Base-by-base conservation (phyloP, 140 eudicot genomes). In the Ambrosia hybrid region DNA sequence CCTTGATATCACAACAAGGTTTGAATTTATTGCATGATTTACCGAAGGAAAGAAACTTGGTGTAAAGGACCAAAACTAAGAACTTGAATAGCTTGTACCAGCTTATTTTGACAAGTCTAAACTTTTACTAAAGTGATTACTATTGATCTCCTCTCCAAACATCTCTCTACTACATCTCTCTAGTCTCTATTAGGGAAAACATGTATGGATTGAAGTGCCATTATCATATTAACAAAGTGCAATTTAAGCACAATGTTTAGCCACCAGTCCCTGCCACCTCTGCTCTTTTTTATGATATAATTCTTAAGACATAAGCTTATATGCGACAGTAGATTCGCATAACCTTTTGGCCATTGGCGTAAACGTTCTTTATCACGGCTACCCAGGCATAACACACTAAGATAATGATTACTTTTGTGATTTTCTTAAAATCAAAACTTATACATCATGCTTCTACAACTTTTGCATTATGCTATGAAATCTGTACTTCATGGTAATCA, bases 381-480 rank as follows among this genome's bases (percentile, higher is more conserved):
- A 48, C n/a, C 9, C n/a, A 48, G 10, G n/a, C 9, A 4, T 48
- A 48, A 10, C n/a, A 48, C 53, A 48, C 53, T 8, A 8, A 41
- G 46, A 41, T 8, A 41, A 58, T 21, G 8, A 0, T n/a, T 11
- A 60, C 9, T 60, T 60, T 34, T 2, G 3, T 34, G 43, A 60
- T 33, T 33, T 34, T 33, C 10, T 33, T 38, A 60, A 60, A 41
- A 65, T 63, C 62, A 63, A 62, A 71, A 77, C 67, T 16, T 63
- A 71, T 73, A 72, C 71, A 61, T 72, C 72, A 62, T 58, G 3
- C 64, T 57, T 57, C 61, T 15, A 56, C 12, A 4, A 2, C 57
- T 53, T 4, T 30, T 53, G 14, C 14, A 13, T 13, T 55, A 17
- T 57, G 14, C 38, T 9, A 21, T 8, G n/a, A 57, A 57, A 57